Percentiles rank a stretch among this genome's conserved stretches.
Conservation (phyloP, 495 filamentous ascomycete genomes). For the Poronia punctata region DNA sequence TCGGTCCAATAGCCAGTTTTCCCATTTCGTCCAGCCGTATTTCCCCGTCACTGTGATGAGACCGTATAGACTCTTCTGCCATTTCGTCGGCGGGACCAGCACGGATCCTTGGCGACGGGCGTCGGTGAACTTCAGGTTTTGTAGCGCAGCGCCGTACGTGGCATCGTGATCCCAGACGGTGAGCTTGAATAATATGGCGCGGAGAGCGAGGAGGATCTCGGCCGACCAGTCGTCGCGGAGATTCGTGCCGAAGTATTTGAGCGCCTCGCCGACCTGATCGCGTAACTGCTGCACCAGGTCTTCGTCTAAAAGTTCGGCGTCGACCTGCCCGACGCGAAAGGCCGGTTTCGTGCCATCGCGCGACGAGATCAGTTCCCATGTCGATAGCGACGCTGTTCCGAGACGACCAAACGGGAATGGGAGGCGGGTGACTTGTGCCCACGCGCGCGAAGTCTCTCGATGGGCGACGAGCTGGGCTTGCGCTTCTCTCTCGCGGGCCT, state of each 20-base stretch:
- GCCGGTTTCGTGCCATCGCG: conserved; percentile 74
- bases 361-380: conserved; percentile 67
- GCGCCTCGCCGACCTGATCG: conserved; percentile 77
- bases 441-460: conserved; percentile 52
- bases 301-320: conserved; percentile 92
- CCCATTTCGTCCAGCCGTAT: conserved; percentile 88
- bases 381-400: conserved; percentile 45
- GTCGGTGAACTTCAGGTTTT: conserved; percentile 85
- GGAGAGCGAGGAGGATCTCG: conserved; percentile 72
- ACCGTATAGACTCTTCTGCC: conserved; percentile 81
- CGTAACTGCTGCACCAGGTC: conserved; percentile 82
- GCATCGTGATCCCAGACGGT: conserved; percentile 94
- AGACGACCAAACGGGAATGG: conserved; percentile 60
- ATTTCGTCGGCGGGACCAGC: conserved; percentile 53
- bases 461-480: conserved; percentile 49
- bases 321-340: conserved; percentile 92
- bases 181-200: conserved; percentile 84
- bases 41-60: conserved; percentile 78
- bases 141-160: conserved; percentile 86
- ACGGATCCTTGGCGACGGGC: conserved; percentile 60
- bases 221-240: conserved; percentile 72
- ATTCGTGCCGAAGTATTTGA: conserved; percentile 76
- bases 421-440: conserved; percentile 48
- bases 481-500: conserved; percentile 57
- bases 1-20: conserved; percentile 69